A percentile compares a stretch with the other conserved stretches of the same genome.
Evolutionary conservation across 2,329 filamentous ascomycete species (phyloP).

Genomic region (Albophoma yamanashiensis): DNA sequence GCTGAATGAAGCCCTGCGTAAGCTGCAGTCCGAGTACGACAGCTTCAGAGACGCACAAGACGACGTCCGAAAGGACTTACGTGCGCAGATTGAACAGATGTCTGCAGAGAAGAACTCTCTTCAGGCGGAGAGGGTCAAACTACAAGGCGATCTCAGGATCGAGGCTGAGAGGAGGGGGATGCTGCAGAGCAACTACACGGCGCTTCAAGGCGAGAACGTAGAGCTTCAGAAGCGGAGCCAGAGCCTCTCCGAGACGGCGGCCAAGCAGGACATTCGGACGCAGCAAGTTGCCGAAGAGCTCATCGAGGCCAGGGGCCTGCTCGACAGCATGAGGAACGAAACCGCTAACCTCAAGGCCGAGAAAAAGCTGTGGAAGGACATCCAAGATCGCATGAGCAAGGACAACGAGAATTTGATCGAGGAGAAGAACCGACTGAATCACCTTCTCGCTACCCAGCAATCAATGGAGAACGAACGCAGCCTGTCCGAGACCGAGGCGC

Average conservation of each 20-base stretch:
- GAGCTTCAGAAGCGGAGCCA: constrained; percentile 80
- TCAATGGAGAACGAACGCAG: constrained; percentile 88
- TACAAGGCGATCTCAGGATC: constrained; percentile 71
- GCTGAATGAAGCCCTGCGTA: constrained; percentile 68
- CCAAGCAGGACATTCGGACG: constrained; percentile 80
- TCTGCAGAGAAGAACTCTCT: constrained; percentile 73
- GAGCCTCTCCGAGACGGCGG: constrained; percentile 66
- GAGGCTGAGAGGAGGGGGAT: constrained; percentile 80
- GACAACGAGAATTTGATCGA: constrained; percentile 79
- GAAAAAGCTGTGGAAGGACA: constrained; percentile 88
- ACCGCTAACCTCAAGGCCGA: constrained; percentile 89
- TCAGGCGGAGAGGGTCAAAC: constrained; percentile 70
- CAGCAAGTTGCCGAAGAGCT: constrained; percentile 91
- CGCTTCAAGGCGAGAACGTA: constrained; percentile 73
- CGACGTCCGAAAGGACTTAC: constrained; percentile 70
- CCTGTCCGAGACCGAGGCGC: constrained; percentile 68
- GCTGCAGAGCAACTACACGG: constrained; percentile 76
- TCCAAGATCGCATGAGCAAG: constrained; percentile 77
- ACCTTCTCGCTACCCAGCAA: constrained; percentile 73
- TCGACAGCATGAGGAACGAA: constrained; percentile 84
- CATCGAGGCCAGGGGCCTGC: constrained; percentile 69
- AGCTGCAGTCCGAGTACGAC: constrained; percentile 84
- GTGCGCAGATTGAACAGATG: constrained; percentile 73
- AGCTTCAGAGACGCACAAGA: constrained; percentile 77
- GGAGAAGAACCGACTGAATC: constrained; percentile 76